A percentile compares a stretch with the other conserved stretches of the same genome.
Conservation (phyloP, 495 filamentous ascomycete species). For the Achaetomiella virescens region DNA sequence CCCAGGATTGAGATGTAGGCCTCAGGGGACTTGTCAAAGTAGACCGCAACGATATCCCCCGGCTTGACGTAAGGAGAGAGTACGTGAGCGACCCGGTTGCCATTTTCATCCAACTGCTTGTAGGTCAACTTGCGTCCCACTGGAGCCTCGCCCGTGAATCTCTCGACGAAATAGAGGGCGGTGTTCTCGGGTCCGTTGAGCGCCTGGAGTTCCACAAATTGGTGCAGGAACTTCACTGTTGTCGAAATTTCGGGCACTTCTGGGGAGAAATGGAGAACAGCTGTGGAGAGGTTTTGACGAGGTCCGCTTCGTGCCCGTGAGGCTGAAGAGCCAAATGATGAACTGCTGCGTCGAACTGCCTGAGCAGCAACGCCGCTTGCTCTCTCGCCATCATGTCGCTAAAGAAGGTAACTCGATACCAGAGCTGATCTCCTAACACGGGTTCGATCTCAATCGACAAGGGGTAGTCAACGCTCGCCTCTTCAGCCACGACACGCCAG, state of each 20-base stretch:
- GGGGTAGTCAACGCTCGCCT: conserved; percentile 50
- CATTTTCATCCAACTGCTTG: conserved; percentile 50
- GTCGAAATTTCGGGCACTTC: conserved; percentile 36
- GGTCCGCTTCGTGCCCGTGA: conserved; percentile 19
- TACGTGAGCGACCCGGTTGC: conserved; percentile 54
- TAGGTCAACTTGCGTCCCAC: conserved; percentile 54
- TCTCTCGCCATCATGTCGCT: conserved; percentile 52
- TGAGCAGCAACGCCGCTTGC: conserved; percentile 55
- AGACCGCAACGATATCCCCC: conserved; percentile 61
- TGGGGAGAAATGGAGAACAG: conserved; percentile 54
- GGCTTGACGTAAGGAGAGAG: conserved; percentile 35
- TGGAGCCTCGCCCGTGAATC: conserved; percentile 24
- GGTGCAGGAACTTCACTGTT: conserved; percentile 49
- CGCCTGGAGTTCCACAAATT: conserved; percentile 51
- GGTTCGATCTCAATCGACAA: conserved; percentile 70
- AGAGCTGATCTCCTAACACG: conserved; percentile 34
- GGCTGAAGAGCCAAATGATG: conserved; percentile 38
- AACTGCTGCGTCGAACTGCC: conserved; percentile 56
- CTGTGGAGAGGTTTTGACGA: conserved; percentile 15
- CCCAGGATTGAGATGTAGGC: conserved; percentile 74
- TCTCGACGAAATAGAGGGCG: conserved; percentile 57
- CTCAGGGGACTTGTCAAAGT: conserved; percentile 75
- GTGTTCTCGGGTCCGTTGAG: conserved; percentile 35
- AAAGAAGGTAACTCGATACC: conserved; percentile 56
- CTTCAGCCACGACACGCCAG: conserved; percentile 30